Evolutionary conservation across 345 rosid species (phyloP).

Genomic region (Citrus mangshanensis): DNA sequence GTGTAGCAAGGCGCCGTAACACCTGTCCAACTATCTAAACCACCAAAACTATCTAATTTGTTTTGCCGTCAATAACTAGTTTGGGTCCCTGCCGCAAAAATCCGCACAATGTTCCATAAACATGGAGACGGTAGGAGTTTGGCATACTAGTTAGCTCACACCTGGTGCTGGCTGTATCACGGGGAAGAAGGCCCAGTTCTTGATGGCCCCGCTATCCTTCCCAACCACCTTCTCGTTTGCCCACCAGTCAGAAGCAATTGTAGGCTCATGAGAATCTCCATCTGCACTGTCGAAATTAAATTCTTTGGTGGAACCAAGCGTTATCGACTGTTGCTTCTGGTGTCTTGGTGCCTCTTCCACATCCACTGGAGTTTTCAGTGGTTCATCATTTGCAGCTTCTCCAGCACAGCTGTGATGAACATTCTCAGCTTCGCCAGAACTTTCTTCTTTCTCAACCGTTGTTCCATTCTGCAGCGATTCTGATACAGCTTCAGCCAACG

Average conservation of each 20-base stretch:
- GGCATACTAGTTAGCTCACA: slow-evolving; percentile 43
- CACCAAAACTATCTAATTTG: slow-evolving; percentile 15
- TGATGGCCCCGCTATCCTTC: slow-evolving; percentile 34
- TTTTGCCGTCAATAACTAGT: slow-evolving; percentile 5
- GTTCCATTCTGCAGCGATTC: slow-evolving; percentile 21
- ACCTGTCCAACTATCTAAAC: slow-evolving; percentile 11
- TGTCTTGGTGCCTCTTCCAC: slow-evolving; percentile 29
- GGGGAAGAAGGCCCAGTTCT: slow-evolving; percentile 87
- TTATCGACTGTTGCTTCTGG: slow-evolving; percentile 42
- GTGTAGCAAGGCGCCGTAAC: slow-evolving; percentile 11
- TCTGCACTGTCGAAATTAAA: slow-evolving; percentile 62
- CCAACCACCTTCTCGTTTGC: slow-evolving; percentile 45
- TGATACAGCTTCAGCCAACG: slow-evolving; percentile 32
- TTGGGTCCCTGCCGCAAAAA: slow-evolving; percentile 7
- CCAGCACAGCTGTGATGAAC: slow-evolving; percentile 13
- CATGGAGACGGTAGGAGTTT: neutral
- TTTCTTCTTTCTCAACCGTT: slow-evolving; percentile 21
- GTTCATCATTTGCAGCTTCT: slow-evolving; percentile 31
- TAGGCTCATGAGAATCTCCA: slow-evolving; percentile 42
- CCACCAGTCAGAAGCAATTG: slow-evolving; percentile 48
- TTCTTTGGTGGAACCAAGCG: slow-evolving; percentile 59
- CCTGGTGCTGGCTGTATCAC: slow-evolving; percentile 64
- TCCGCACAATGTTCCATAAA: slow-evolving; percentile 9
- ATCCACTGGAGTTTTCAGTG: slow-evolving; percentile 32
- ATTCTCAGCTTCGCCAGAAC: slow-evolving; percentile 19